Conservation (phyloP, 257 asterid species). For the Solanum okadae region DNA sequence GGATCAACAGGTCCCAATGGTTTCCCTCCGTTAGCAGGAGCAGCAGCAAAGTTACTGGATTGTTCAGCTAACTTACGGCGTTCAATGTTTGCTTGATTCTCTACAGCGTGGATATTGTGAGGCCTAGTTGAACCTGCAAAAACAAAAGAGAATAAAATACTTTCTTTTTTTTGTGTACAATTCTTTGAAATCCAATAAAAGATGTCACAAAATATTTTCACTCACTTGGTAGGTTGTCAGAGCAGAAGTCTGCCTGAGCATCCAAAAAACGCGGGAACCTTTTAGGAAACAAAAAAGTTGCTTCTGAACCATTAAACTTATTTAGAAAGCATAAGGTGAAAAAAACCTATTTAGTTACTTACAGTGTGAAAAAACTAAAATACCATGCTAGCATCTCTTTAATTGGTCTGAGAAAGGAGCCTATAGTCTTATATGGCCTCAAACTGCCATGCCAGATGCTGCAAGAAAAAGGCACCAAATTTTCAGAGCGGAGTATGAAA, state of each 20-base stretch:
- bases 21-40: constrained; percentile 22
- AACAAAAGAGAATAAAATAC: not conserved
- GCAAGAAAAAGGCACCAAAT: constrained; percentile 12
- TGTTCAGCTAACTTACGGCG: constrained; percentile 56
- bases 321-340: not conserved
- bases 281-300: not conserved
- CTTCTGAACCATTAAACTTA: not conserved
- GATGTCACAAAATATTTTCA: not conserved
- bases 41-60: constrained; percentile 49
- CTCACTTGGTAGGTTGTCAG: constrained; percentile 37
- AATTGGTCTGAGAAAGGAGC: constrained; percentile 18
- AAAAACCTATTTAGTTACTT: constrained; percentile 19
- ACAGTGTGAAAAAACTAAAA: constrained; percentile 35
- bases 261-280: constrained; percentile 9
- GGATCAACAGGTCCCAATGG: constrained; percentile 15
- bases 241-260: constrained; percentile 19
- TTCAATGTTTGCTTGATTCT: constrained; percentile 8
- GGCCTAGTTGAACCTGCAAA: constrained; percentile 28
- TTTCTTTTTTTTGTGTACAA: not conserved
- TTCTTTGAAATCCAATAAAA: not conserved
- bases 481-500: not conserved
- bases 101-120: constrained; percentile 11
- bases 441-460: constrained; percentile 37
- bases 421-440: constrained; percentile 30
- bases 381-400: constrained; percentile 28